Percentiles rank a stretch among this genome's conserved stretches.
Evolutionary conservation across 805 yeast genomes (phyloP).

Genomic region (Teunomyces atbi): DNA sequence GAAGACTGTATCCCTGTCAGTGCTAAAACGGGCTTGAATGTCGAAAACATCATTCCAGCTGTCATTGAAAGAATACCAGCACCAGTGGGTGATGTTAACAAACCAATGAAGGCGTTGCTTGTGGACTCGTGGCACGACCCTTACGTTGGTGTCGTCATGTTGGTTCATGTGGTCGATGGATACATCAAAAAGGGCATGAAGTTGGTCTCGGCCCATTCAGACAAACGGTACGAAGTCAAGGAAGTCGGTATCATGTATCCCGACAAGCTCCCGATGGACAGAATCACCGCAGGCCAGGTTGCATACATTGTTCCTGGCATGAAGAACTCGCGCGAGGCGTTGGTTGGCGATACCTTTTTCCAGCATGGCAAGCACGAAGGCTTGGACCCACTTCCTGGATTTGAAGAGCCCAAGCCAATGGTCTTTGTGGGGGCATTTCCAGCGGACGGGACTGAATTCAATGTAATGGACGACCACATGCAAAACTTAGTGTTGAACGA

Average conservation of each 20-base stretch:
- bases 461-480: slow-evolving; percentile 83
- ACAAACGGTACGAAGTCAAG: slow-evolving; percentile 76
- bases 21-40: slow-evolving; percentile 87
- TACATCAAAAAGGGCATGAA: slow-evolving; percentile 68
- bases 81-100: slow-evolving; percentile 56
- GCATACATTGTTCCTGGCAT: slow-evolving; percentile 95
- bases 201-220: slow-evolving; percentile 74
- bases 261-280: slow-evolving; percentile 64
- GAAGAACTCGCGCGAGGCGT: slow-evolving; percentile 82
- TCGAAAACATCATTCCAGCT: slow-evolving; percentile 74
- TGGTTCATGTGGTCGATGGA: slow-evolving; percentile 87
- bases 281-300: slow-evolving; percentile 84
- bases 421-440: slow-evolving; percentile 98
- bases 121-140: slow-evolving; percentile 99
- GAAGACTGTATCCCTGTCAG: slow-evolving; percentile 80
- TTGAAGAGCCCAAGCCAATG: slow-evolving; percentile 97
- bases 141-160: slow-evolving; percentile 84
- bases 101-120: slow-evolving; percentile 68
- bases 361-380: slow-evolving; percentile 51
- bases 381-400: slow-evolving; percentile 84
- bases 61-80: slow-evolving; percentile 79
- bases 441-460: slow-evolving; percentile 89
- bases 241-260: slow-evolving; percentile 97
- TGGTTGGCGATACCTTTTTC: slow-evolving; percentile 87
- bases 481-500: slow-evolving; percentile 88